Evolutionary conservation across 208 protist species (phyloP), one percentile per base, ranked within the genome.

Genomic region (Acanthamoeba royreba): DNA sequence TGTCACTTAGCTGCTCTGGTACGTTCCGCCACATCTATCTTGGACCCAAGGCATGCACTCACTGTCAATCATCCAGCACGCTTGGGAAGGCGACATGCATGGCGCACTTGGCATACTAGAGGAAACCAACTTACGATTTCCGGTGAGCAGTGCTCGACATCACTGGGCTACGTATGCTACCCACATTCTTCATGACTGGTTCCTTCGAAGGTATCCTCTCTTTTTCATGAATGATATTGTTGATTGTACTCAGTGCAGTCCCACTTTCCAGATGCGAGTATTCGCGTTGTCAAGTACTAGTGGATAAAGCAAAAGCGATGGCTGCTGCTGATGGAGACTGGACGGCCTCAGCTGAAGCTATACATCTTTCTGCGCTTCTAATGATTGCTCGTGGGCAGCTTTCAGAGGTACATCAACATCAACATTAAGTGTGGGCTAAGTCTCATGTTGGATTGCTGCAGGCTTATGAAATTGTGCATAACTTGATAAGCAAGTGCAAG

Each of bases 181-280:
- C 45, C 83, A 90, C 83, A 90, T 90, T 31, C 83, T 90, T 15
- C 83, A 90, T n/a, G 83, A 90, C 7, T 90, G 83, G 83, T 90
- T 61, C 83, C 53, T 90, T n/a, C 83, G 83, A 69, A 11, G 83
- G 83, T 87, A 35, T 22, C 47, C 0, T 17, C 11, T 40, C 45
- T 28, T 25, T 22, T 25, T 17, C 11, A 25, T 53, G 4, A 7
- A 25, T 85, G 25, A 38, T 33, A 79, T 79, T n/a, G n/a, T n/a
- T n/a, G n/a, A n/a, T n/a, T n/a, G n/a, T n/a, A n/a, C n/a, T n/a
- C n/a, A n/a, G n/a, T n/a, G n/a, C n/a, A n/a, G n/a, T n/a, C n/a
- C n/a, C n/a, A n/a, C n/a, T n/a, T n/a, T n/a, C n/a, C 66, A 79
- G 66, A 40, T 85, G 74, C 19, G 74, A 85, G 45, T 85, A 55